These are phyloP conservation scores for Termitomyces sp. DNA, from an alignment of 768 basidiomycete genomes.

Conservation along the genomic window DNA sequence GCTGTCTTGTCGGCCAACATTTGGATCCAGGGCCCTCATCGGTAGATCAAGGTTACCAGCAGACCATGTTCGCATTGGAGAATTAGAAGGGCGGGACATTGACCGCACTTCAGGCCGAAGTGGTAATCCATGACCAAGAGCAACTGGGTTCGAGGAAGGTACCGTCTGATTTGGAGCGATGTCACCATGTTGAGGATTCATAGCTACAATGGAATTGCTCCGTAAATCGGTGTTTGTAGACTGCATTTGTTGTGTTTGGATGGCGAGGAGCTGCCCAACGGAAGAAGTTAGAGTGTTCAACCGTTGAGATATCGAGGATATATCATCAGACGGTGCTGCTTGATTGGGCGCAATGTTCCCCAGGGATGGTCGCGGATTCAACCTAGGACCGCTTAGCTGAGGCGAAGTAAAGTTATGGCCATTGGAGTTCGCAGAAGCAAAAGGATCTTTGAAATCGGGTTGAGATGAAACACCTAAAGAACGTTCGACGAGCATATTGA, in stretches of 20 bases:
- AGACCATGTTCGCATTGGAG: slow-evolving; percentile 82
- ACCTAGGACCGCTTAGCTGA: slow-evolving; percentile 41
- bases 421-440: slow-evolving; percentile 43
- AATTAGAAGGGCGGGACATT: slow-evolving; percentile 56
- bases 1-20: slow-evolving; percentile 38
- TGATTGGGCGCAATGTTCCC: slow-evolving; percentile 72
- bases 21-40: slow-evolving; percentile 45
- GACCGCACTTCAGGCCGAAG: slow-evolving; percentile 62
- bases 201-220: slow-evolving; percentile 35
- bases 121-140: slow-evolving; percentile 58
- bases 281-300: slow-evolving; percentile 78
- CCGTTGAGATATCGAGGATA: slow-evolving; percentile 71
- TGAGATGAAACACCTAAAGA: slow-evolving; percentile 41
- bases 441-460: slow-evolving; percentile 84
- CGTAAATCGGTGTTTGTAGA: slow-evolving; percentile 32
- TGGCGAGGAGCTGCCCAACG: slow-evolving; percentile 76
- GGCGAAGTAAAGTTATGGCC: slow-evolving; percentile 28
- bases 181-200: slow-evolving; percentile 41
- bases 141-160: slow-evolving; percentile 33
- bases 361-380: slow-evolving; percentile 55
- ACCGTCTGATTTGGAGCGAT: slow-evolving; percentile 42
- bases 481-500: slow-evolving; percentile 70
- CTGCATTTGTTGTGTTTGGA: slow-evolving; percentile 74
- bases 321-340: slow-evolving; percentile 61
- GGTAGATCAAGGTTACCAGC: slow-evolving; percentile 76